Base-by-base conservation (phyloP, 1,284 basidiomycete species). In the Ceratobasidium theobromae region DNA sequence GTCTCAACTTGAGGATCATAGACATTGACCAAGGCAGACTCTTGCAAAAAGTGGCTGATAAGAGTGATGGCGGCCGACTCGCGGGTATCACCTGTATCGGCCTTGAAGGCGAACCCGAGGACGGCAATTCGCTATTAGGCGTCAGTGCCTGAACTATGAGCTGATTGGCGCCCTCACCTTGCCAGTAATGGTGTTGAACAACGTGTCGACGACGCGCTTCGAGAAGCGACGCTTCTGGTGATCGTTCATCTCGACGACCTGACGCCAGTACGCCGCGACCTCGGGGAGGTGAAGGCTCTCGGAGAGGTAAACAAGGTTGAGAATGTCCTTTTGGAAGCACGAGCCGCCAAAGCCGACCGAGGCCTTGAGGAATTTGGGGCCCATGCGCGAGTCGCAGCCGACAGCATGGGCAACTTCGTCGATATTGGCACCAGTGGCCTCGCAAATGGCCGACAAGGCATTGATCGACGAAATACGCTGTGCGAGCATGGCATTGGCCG, bases 251-350 rank as follows among this genome's bases (percentile, higher is more conserved):
- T 92, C 88, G 45, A 95, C 93, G 51, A 98, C 93, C 76, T 94
- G 90, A 58, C 84, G 84, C 96, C 96, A 99, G 83, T 99, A 99
- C 43, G 89, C 91, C 49, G 95, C 95, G n/a, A 99, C 96, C 77
- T 97, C 92, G 52, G 94, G 93, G 62, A 99, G 82, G 77, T 98
- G 93, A 68, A 95, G 80, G 70, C 89, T 93, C 81, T 98, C 95
- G 75, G 87, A 91, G 41, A 98, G 85, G 81, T 99, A 99, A 58
- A 98, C 96, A 68, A 99, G 82, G 82, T 99, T 99, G 73, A 99
- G 86, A 76, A 99, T 98, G 77, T 99, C 96, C 79, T 97, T 97
- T 80, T 98, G 95, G 91, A 99, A 99, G 81, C 97, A 99, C 38
- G 91, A 95, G 35, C 96, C 96, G 71, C 96, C 96, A 73, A 98